Conservation (phyloP, 441 rosid genomes). For the Adansonia madagascariensis region DNA sequence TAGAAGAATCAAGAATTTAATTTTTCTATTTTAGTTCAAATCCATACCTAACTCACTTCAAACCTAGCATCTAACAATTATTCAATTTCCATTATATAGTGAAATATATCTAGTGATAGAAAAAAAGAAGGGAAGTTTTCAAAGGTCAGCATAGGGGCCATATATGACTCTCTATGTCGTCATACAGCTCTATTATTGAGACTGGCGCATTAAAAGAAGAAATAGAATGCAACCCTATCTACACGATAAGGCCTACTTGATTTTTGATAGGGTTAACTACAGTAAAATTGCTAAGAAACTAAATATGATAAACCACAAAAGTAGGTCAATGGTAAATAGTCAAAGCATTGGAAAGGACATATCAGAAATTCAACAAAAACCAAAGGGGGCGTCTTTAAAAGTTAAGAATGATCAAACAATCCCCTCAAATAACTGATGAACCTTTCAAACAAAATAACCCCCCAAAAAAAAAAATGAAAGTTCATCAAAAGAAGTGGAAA, state of each 20-base stretch:
- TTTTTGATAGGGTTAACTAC: conserved; percentile 13
- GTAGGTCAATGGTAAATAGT: conserved; percentile 38
- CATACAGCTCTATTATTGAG: conserved; percentile 48
- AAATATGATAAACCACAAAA: conserved; percentile 26
- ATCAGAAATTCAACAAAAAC: conserved; percentile 27
- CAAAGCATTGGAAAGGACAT: conserved; percentile 34
- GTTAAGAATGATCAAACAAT: conserved; percentile 31
- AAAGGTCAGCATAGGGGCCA: conserved; percentile 29
- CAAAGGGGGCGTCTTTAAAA: conserved; percentile 38
- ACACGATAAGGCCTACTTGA: conserved; percentile 26
- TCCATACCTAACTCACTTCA: neutral
- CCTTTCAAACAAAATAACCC: conserved; percentile 38
- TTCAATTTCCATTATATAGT: neutral
- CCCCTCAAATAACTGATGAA: conserved; percentile 29
- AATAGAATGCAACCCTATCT: conserved; percentile 37
- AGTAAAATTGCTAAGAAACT: conserved; percentile 19
- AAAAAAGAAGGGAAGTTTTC: conserved; percentile 17
- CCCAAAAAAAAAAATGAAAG: conserved; percentile 25
- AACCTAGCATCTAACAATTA: neutral
- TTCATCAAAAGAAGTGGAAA: conserved; percentile 45
- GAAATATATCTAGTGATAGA: neutral
- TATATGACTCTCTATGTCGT: conserved; percentile 34
- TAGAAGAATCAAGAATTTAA: neutral
- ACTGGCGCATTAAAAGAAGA: conserved; percentile 47
- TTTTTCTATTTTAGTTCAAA: neutral